Base-by-base conservation (phyloP, 1,139 yeast genomes). In the Spencermartinsiella ligniputridi region DNA sequence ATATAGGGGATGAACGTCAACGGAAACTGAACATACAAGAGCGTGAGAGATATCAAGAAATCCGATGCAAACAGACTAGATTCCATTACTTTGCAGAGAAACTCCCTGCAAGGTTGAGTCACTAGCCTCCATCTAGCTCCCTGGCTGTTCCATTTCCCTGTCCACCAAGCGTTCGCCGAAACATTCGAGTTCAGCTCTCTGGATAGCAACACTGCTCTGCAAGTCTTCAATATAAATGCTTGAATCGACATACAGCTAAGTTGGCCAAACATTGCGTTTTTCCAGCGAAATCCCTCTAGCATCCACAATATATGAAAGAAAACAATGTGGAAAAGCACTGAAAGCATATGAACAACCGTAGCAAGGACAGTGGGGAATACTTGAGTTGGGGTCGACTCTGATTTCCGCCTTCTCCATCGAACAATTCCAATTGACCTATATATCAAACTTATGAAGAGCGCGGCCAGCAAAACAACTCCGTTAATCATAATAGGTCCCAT, bases 281-380 rank as follows among this genome's bases (percentile, higher is more conserved):
- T 63, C 46, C 80, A 72, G 55, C 73, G 76, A 78, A 82, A 83
- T 1, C 81, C 74, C 59, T 87, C 89, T 30, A 81, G 61, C 40
- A 79, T 66, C 70, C 84, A 76, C 41, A 84, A 69, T 0, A 79
- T 53, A 53, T 83, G 87, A 60, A 87, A 78, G 41, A 71, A 69
- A 0, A 76, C 45, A 17, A 83, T 51, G 51, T 83, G 79, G 11
- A 73, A 59, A 1, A 82, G 16, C 1, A 86, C 73, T 0, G 88
- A 73, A 15, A 85, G 71, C 68, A 95, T 96, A 64, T 90, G 98
- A 22, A 97, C 94, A 62, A 89, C 69, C 56, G 85, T 96, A 25
- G 98, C 97, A 74, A 88, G 78, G 38, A 84, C 90, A 17, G 96
- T 83, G 2, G 47, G 29, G 11, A 36, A 13, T 16, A 6, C 5